These are phyloP conservation scores for Artemisia annua DNA, from an alignment of 129 eudicot genomes.

Conservation along the genomic window DNA sequence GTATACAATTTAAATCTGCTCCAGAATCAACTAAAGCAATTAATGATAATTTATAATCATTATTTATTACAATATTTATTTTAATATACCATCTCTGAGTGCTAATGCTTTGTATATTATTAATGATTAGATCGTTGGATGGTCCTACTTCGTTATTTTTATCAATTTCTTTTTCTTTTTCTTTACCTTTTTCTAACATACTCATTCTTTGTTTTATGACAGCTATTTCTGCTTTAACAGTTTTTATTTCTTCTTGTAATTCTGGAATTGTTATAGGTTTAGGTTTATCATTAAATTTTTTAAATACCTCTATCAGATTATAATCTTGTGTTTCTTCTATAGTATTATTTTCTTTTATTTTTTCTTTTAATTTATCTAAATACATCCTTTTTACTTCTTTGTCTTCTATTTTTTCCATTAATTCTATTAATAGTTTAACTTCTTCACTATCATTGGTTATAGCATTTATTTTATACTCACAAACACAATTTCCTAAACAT, in stretches of 20 bases:
- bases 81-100: neutral
- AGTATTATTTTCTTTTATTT: too few species aligned
- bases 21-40: neutral
- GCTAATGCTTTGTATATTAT: neutral
- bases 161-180: neutral
- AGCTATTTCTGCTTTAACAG: too few species aligned
- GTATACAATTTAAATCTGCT: neutral
- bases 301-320: neutral
- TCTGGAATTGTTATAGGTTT: neutral
- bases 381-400: neutral
- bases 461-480: too few species aligned
- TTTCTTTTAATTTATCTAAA: too few species aligned
- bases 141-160: neutral
- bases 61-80: neutral
- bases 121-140: neutral
- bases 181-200: neutral
- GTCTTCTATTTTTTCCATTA: neutral
- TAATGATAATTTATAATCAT: neutral
- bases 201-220: neutral
- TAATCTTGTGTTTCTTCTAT: too few species aligned
- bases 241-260: neutral
- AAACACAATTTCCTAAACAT: too few species aligned
- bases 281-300: neutral
- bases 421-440: neutral
- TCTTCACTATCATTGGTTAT: too few species aligned